phyloP scores from a whole-genome alignment of 2,329 filamentous ascomycete genomes.

The Xylariaceae sp. region DNA sequence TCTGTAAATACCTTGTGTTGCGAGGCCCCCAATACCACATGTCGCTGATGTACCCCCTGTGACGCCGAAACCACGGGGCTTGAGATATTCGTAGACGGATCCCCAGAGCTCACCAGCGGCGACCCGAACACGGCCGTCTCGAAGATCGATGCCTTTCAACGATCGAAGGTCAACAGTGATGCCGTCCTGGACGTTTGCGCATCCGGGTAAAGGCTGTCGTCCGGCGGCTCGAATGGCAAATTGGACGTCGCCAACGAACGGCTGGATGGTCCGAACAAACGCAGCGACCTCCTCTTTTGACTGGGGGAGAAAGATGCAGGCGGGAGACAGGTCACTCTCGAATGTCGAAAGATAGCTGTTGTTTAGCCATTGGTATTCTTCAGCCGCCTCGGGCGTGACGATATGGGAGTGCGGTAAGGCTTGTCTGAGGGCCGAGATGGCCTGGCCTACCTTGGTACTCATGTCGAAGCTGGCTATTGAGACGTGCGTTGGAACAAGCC shows the following conservation, averaged over 20 bases:
- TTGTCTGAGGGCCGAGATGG: neutral
- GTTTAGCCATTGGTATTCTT: constrained; percentile 7
- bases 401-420: neutral
- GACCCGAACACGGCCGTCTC: constrained; percentile 34
- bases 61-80: constrained; percentile 35
- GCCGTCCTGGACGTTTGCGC: constrained; percentile 40
- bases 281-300: constrained; percentile 13
- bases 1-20: constrained; percentile 5
- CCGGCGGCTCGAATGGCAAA: constrained; percentile 47
- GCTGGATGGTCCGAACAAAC: constrained; percentile 14
- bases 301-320: constrained; percentile 10
- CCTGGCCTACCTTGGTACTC: neutral
- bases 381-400: neutral
- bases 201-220: constrained; percentile 42
- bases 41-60: constrained; percentile 39
- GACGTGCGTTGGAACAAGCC: no score
- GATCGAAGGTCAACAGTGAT: constrained; percentile 38
- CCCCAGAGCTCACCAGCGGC: constrained; percentile 34
- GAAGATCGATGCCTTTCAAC: constrained; percentile 36
- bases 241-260: constrained; percentile 2
- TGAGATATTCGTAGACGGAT: constrained; percentile 41
- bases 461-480: no score
- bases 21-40: constrained; percentile 43
- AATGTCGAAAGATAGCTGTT: constrained; percentile 6
- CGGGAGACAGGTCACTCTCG: constrained; percentile 7